These are phyloP conservation scores for Peltaster fructicola DNA, from an alignment of 2,329 filamentous ascomycete genomes.

Conservation along the genomic window DNA sequence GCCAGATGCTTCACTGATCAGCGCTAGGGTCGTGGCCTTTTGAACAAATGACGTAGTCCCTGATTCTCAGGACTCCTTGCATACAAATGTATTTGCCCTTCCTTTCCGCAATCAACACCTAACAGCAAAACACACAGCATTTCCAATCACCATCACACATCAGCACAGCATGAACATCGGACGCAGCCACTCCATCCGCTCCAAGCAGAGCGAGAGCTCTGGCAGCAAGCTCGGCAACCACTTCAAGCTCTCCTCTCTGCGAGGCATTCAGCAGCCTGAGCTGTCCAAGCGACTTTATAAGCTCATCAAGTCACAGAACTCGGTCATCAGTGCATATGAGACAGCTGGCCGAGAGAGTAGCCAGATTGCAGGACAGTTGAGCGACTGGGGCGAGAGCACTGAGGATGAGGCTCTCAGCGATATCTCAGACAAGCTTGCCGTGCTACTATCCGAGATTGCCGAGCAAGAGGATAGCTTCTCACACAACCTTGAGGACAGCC, in stretches of 20 bases:
- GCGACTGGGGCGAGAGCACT: conserved; percentile 90
- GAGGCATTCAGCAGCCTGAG: conserved; percentile 70
- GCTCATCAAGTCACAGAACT: conserved; percentile 90
- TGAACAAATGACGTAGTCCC: too few relatives aligned
- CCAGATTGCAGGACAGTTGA: conserved; percentile 74
- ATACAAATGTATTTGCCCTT: too few relatives aligned
- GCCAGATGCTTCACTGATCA: too few relatives aligned
- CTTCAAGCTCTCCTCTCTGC: conserved; percentile 75
- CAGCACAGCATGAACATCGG: conserved; percentile 21
- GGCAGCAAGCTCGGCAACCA: conserved; percentile 36
- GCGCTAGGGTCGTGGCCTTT: too few relatives aligned
- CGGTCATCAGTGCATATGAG: conserved; percentile 70
- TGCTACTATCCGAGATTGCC: conserved; percentile 78
- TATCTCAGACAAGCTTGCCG: conserved; percentile 87
- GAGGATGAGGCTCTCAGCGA: conserved; percentile 75
- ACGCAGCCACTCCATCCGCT: conserved; percentile 56
- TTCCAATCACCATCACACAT: too few relatives aligned
- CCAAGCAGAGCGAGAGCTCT: conserved; percentile 31
- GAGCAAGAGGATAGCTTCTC: conserved; percentile 86
- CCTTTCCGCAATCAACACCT: too few relatives aligned
- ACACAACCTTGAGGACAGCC: conserved; percentile 70
- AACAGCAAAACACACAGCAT: too few relatives aligned
- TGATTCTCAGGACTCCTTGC: too few relatives aligned
- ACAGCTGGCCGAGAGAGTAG: conserved; percentile 68
- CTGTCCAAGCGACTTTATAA: conserved; percentile 76